phyloP scores from a whole-genome alignment of 257 asterid genomes.

The Cinchona pubescens region DNA sequence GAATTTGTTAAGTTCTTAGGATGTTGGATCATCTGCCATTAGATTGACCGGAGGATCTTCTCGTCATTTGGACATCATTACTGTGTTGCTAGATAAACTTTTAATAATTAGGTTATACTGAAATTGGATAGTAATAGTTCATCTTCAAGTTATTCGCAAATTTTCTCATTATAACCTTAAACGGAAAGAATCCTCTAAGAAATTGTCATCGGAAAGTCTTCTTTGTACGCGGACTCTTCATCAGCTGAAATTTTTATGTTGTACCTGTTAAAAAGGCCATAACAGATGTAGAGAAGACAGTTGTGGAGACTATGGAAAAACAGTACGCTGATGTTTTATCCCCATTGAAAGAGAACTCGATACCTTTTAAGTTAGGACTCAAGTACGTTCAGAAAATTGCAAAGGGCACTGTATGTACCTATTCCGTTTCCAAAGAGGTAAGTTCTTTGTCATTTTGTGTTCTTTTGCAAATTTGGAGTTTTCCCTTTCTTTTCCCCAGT shows the following conservation, averaged over 20 bases:
- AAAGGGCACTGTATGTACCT: conserved; percentile 55
- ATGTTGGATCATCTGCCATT: background rate
- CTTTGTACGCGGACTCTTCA: background rate
- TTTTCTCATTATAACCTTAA: background rate
- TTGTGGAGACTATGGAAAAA: conserved; percentile 79
- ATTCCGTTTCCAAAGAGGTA: conserved; percentile 57
- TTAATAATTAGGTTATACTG: background rate
- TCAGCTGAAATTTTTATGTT: background rate
- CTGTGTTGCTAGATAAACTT: background rate
- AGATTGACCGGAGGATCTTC: background rate
- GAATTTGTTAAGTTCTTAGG: background rate
- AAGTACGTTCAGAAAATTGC: conserved; percentile 82
- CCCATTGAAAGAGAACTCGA: conserved; percentile 72
- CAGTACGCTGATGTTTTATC: conserved; percentile 73
- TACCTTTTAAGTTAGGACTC: conserved; percentile 78
- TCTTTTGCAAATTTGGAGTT: background rate
- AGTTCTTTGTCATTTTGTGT: conserved; percentile 2
- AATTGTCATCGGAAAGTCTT: background rate
- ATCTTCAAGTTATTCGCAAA: background rate
- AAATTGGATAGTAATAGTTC: background rate
- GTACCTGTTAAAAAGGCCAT: conserved; percentile 50
- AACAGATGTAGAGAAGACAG: conserved; percentile 87
- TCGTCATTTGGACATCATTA: background rate
- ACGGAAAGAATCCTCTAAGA: background rate
- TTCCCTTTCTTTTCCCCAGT: background rate